A percentile compares a stretch with the other conserved stretches of the same genome.
phyloP scores from a whole-genome alignment of 2,329 filamentous ascomycete species.

The Zasmidium cellare region DNA sequence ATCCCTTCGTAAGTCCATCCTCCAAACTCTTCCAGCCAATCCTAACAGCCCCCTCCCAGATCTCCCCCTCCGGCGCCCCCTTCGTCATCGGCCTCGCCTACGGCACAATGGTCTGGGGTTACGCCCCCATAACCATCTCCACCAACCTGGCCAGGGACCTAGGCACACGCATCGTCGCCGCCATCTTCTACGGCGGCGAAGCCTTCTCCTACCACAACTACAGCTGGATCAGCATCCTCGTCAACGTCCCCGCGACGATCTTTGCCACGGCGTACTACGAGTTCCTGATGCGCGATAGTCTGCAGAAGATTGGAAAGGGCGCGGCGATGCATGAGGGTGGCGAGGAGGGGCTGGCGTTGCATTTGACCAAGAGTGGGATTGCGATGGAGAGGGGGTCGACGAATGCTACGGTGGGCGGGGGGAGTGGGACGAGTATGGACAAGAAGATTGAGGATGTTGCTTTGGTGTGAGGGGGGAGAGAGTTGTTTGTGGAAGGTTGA shows the following conservation, averaged over 20 bases:
- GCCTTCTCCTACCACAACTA: slow-evolving; percentile 51
- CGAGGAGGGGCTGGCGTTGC: slow-evolving; percentile 50
- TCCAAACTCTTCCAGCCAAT: too few species aligned
- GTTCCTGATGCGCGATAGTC: slow-evolving; percentile 54
- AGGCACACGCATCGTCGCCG: slow-evolving; percentile 59
- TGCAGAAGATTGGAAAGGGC: slow-evolving; percentile 53
- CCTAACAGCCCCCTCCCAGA: neutral
- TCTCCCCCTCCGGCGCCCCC: slow-evolving; percentile 49
- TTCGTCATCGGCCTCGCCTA: slow-evolving; percentile 60
- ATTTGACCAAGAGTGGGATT: slow-evolving; percentile 38
- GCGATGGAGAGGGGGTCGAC: slow-evolving; percentile 19
- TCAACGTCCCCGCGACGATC: slow-evolving; percentile 59
- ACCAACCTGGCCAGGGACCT: slow-evolving; percentile 61
- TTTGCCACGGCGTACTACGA: slow-evolving; percentile 59
- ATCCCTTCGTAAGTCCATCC: slow-evolving; percentile 49
- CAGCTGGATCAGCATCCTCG: slow-evolving; percentile 55
- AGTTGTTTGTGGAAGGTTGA: too few species aligned
- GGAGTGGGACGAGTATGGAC: neutral
- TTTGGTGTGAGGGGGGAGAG: too few species aligned
- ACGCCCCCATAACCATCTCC: slow-evolving; percentile 55
- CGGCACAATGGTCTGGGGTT: slow-evolving; percentile 55
- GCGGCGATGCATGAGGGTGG: slow-evolving; percentile 53
- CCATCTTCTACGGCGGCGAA: slow-evolving; percentile 57
- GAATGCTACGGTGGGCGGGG: neutral
- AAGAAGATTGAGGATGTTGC: neutral